Evolutionary conservation across 192 early-diverging fungal genomes (phyloP), one percentile per base, ranked within the genome.

Genomic region (Gamsiella multidivaricata): DNA sequence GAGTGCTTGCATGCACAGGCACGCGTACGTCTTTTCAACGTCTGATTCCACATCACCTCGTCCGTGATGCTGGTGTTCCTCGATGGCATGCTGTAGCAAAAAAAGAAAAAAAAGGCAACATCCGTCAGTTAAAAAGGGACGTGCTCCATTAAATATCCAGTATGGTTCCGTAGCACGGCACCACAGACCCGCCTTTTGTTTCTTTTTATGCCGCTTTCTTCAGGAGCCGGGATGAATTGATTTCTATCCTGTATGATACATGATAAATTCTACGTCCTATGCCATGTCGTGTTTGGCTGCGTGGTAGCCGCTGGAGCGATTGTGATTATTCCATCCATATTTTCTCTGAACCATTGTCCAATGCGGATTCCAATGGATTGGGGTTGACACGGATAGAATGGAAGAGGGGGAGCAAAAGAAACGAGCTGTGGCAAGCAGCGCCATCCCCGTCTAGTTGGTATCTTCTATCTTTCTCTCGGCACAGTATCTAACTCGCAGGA

Each of bases 201-300:
- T 52, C 29, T 50, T 61, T 22, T 32, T 34, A 22, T 46, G 60
- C 9, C 46, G 55, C 28, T 46, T 54, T 0, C 32, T 54, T 22
- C 33, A 32, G 59, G 45, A 20, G 42, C 43, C 45, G 36, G 59
- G 59, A 61, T 61, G 59, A 59, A 61, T 42, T 61, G 59, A n/a
- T 11, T 42, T 61, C 59, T 61, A 49, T 61, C 43, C 43, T 49
- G 17, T 46, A n/a, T 31, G 20, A 10, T 28, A n/a, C 5, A 9
- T 20, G 7, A 15, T 56, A 15, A 39, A 39, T 28, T 10, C 9
- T 11, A 10, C 12, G 10, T 20, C 25, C 25, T n/a, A 18, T 10
- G 25, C 53, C 8, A 34, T 3, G 29, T 17, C 51, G 14, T 53
- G 29, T 53, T 53, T 28, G 17, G 15, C 46, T 49, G 15, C 46